Conservation (phyloP, 768 basidiomycete species). For the Agrocybe pediades region DNA sequence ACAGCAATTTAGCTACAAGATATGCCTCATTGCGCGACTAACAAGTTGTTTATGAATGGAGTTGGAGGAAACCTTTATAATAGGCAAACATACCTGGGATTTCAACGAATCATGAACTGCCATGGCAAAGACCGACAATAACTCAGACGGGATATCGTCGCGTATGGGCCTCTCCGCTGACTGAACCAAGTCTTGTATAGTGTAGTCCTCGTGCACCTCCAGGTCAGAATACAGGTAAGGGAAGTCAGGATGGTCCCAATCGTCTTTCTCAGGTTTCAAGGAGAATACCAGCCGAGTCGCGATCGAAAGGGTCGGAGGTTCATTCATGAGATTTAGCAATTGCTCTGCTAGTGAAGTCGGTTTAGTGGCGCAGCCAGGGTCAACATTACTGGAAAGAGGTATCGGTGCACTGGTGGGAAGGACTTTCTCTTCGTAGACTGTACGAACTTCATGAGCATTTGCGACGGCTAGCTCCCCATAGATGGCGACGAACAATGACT, state of each 20-base stretch:
- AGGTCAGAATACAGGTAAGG: slow-evolving; percentile 71
- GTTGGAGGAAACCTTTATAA: neutral
- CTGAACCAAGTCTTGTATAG: slow-evolving; percentile 58
- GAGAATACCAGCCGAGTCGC: slow-evolving; percentile 77
- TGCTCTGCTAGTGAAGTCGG: slow-evolving; percentile 64
- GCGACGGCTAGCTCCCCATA: slow-evolving; percentile 53
- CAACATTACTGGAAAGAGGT: slow-evolving; percentile 53
- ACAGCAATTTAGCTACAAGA: slow-evolving; percentile 61
- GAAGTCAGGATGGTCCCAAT: slow-evolving; percentile 77
- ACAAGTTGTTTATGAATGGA: neutral
- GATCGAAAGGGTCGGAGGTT: slow-evolving; percentile 63
- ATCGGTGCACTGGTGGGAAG: slow-evolving; percentile 34
- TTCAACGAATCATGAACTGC: slow-evolving; percentile 56
- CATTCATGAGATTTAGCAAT: slow-evolving; percentile 61
- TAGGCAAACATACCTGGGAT: slow-evolving; percentile 48
- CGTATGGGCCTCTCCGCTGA: slow-evolving; percentile 58
- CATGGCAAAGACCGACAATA: slow-evolving; percentile 54
- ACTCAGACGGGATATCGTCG: slow-evolving; percentile 53
- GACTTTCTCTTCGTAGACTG: slow-evolving; percentile 40
- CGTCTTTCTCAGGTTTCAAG: slow-evolving; percentile 75
- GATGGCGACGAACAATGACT: slow-evolving; percentile 63
- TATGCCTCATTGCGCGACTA: slow-evolving; percentile 60
- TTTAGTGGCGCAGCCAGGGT: slow-evolving; percentile 60
- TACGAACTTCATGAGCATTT: slow-evolving; percentile 38
- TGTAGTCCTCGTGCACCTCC: slow-evolving; percentile 46